These are phyloP conservation scores for Raddia guianensis DNA, from an alignment of 176 grass and related monocot genomes.

Conservation along the genomic window DNA sequence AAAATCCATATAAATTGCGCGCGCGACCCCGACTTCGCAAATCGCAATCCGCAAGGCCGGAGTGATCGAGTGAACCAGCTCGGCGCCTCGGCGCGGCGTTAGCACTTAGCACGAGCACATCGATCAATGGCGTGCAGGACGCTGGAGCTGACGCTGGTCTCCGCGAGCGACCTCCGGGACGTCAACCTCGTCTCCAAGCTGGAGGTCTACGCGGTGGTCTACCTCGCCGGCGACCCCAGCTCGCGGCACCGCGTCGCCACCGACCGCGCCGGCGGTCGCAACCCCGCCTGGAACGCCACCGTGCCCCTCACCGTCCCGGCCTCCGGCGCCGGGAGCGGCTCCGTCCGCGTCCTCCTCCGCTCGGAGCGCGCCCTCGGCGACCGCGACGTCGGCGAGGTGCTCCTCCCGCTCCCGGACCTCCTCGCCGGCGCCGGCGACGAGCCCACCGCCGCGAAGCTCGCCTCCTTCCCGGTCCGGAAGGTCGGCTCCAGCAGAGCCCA, in stretches of 20 bases:
- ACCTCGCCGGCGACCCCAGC: conserved; percentile 45
- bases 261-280: conserved; percentile 48
- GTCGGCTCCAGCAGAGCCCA: conserved; percentile 39
- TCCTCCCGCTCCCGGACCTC: conserved; percentile 50
- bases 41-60: too few species aligned
- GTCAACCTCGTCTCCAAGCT: conserved; percentile 58
- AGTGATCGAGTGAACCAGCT: too few species aligned
- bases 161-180: conserved; percentile 46
- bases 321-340: conserved; percentile 25
- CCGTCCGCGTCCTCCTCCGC: conserved; percentile 53
- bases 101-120: not conserved
- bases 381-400: conserved; percentile 62
- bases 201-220: conserved; percentile 57
- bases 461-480: conserved; percentile 49
- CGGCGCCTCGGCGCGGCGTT: too few species aligned
- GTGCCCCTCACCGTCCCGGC: conserved; percentile 41
- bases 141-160: conserved; percentile 54
- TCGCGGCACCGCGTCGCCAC: conserved; percentile 40
- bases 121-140: conserved; percentile 43
- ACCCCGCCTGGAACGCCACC: conserved; percentile 53
- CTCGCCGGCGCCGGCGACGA: conserved; percentile 32
- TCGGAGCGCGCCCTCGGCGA: conserved; percentile 48
- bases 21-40: too few species aligned
- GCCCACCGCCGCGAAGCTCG: not conserved
- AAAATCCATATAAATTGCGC: too few species aligned